Evolutionary conservation across 1,139 yeast species (phyloP), one percentile per base, ranked within the genome.

Genomic region (Taphrina flavorubra): DNA sequence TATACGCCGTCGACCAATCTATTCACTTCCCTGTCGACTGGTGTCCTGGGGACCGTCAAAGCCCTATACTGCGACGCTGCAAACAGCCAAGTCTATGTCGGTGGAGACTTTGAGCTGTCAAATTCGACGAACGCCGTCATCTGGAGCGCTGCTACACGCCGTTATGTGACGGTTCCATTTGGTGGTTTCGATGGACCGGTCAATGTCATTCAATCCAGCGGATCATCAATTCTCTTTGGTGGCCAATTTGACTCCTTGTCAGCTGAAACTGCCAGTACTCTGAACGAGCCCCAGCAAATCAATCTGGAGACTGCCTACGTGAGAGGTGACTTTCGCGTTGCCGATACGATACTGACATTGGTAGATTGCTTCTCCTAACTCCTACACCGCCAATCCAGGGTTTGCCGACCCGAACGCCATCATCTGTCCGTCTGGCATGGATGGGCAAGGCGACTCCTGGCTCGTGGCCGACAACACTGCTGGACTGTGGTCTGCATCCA

Each of bases 291-390:
- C 51, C 76, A 76, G 39, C 79, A 85, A 11, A 83, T 83, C 63
- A 85, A 89, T 2, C 90, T 87, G 72, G 96, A 90, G 76, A 78
- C 83, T 42, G 83, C 92, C 20, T 85, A 92, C 20, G 82, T 92
- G 72, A 83, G 81, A 69, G 80, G 85, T 71, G 96, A 94, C 13
- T 11, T 0, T 76, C 79, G 0, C 83, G 91, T 74, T 74, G 85
- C 10, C 83, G 87, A 11, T 7, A 4, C 49, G 34, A 18, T 20
- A 16, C 18, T 53, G 20, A 53, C 85, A 84, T 44, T 85, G 84
- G 70, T 81, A 84, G 55, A 64, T 68, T n/a, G 36, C 57, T 5
- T 61, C 69, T 7, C 49, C 65, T 8, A 64, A 68, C 31, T 61
- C 69, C 14, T 44, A 42, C 39, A 37, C 71, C 6, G 36, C 77